Percentiles rank a stretch among this genome's conserved stretches.
These are phyloP conservation scores for Beauveria scarabaeidicola DNA, from an alignment of 2,329 filamentous ascomycete species.

Conservation along the genomic window DNA sequence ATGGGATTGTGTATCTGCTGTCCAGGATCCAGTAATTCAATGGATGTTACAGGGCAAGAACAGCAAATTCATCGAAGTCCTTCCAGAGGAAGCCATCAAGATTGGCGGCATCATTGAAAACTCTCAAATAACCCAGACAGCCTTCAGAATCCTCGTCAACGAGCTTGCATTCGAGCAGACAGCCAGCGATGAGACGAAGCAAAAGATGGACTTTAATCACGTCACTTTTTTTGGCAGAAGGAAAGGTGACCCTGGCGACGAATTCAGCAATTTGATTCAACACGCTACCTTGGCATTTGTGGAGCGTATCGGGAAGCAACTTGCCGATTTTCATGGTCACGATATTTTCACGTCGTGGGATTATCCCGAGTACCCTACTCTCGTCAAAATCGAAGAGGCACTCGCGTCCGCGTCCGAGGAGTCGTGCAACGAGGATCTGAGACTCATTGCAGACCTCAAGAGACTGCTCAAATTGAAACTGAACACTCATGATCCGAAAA, in stretches of 20 bases:
- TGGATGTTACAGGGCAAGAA: constrained; percentile 53
- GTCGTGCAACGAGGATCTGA: background rate
- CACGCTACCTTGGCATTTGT: constrained; percentile 48
- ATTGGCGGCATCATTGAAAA: constrained; percentile 44
- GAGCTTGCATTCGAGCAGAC: constrained; percentile 47
- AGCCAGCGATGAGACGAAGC: constrained; percentile 11
- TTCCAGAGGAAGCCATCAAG: constrained; percentile 52
- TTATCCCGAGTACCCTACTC: constrained; percentile 26
- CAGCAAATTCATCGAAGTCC: constrained; percentile 50
- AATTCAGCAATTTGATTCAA: constrained; percentile 47
- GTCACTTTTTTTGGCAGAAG: constrained; percentile 37
- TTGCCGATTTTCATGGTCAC: constrained; percentile 25
- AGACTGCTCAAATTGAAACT: background rate
- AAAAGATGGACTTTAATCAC: constrained; percentile 10
- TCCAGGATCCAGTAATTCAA: constrained; percentile 41
- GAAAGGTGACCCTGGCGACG: constrained; percentile 41
- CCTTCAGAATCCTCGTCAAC: constrained; percentile 54
- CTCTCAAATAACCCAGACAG: constrained; percentile 32
- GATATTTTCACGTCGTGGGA: constrained; percentile 23
- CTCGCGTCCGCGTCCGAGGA: constrained; percentile 14
- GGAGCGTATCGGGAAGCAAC: constrained; percentile 31
- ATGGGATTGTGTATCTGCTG: constrained; percentile 40
- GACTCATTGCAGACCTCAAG: background rate
- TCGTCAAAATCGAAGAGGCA: constrained; percentile 18
- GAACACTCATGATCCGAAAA: background rate